Conservation (phyloP, 768 basidiomycete species). For the Russula lepida region DNA sequence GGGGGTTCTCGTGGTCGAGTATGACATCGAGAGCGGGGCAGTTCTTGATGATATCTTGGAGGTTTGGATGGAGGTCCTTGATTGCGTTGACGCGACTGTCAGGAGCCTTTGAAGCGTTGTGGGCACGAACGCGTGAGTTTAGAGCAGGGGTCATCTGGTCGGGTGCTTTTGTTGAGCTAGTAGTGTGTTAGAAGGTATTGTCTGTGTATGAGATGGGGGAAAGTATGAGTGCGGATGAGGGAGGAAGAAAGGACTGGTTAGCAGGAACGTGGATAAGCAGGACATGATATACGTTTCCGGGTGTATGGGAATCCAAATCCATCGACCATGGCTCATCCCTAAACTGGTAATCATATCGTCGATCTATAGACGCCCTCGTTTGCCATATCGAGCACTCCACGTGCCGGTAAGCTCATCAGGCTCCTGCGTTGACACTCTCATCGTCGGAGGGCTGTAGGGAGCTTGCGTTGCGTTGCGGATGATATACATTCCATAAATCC, state of each 20-base stretch:
- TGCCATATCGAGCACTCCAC: not conserved
- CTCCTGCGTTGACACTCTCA: not conserved
- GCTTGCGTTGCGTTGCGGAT: not conserved
- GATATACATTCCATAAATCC: not conserved
- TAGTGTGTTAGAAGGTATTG: not conserved
- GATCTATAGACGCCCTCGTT: slow-evolving; percentile 7
- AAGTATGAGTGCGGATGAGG: not conserved
- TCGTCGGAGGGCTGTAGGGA: not conserved
- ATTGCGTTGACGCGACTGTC: slow-evolving; percentile 1
- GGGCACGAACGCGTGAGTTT: not conserved
- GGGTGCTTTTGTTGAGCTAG: not conserved
- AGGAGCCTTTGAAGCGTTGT: not conserved
- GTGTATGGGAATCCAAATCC: not conserved
- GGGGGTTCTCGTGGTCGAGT: slow-evolving; percentile 25
- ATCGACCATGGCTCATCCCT: slow-evolving; percentile 1
- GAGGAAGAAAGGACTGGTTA: slow-evolving; percentile 6
- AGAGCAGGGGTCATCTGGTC: not conserved
- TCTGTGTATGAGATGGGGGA: not conserved
- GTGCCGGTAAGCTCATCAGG: not conserved
- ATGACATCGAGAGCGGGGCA: slow-evolving; percentile 18
- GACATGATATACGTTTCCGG: slow-evolving; percentile 2
- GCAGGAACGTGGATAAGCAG: slow-evolving; percentile 10
- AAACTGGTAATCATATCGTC: not conserved
- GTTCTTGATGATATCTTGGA: slow-evolving; percentile 9
- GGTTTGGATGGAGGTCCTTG: not conserved